These are phyloP conservation scores for Diutina pseudorugosa DNA, from an alignment of 1,139 yeast genomes.

Conservation along the genomic window DNA sequence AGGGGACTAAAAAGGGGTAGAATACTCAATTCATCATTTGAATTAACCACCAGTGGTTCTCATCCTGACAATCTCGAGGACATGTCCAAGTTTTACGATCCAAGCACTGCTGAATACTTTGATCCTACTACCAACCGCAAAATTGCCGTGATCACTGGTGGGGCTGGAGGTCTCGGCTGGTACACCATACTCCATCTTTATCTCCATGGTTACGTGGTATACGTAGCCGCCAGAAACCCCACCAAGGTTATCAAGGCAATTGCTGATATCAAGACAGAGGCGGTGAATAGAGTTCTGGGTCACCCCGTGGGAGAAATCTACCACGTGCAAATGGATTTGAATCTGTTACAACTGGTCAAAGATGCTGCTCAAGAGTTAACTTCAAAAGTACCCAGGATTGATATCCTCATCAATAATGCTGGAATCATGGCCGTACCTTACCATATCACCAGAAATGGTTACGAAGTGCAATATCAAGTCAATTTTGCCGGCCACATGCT, in stretches of 20 bases:
- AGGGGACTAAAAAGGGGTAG: no score
- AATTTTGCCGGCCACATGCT: constrained; percentile 24
- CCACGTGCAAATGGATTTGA: constrained; percentile 21
- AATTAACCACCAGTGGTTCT: no score
- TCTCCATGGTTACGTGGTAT: constrained; percentile 66
- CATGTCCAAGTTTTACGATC: constrained; percentile 14
- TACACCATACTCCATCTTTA: constrained; percentile 64
- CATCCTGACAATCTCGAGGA: no score
- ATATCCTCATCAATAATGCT: constrained; percentile 28
- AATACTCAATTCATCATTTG: no score
- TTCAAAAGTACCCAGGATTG: constrained; percentile 16
- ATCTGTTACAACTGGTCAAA: constrained; percentile 19
- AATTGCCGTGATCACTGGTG: constrained; percentile 69
- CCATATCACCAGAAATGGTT: constrained; percentile 23
- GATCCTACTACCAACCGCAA: constrained; percentile 32
- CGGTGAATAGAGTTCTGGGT: constrained; percentile 19
- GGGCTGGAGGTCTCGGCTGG: constrained; percentile 73
- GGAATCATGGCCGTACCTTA: constrained; percentile 30
- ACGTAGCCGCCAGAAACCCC: constrained; percentile 58
- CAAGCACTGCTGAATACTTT: constrained; percentile 22
- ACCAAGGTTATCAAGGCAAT: constrained; percentile 48
- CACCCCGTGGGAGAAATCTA: constrained; percentile 20
- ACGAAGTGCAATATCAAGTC: constrained; percentile 32
- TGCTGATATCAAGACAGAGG: constrained; percentile 41
- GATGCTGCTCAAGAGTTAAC: constrained; percentile 18